phyloP scores from a whole-genome alignment of 1,284 basidiomycete species.

The Tylopilus orsonianus region DNA sequence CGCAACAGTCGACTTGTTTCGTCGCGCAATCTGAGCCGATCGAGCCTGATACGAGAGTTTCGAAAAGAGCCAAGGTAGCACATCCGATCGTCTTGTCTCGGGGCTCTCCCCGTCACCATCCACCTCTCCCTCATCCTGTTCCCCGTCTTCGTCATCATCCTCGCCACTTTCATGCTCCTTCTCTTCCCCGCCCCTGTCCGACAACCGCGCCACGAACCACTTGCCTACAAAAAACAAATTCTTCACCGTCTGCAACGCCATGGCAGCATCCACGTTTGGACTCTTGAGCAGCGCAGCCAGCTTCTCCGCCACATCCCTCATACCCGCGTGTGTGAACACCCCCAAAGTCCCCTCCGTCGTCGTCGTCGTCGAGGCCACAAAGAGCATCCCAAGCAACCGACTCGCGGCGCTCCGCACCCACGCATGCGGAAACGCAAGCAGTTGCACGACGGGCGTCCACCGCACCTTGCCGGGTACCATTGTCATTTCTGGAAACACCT shows the following conservation, averaged over 20 bases:
- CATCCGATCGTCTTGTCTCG: slow-evolving; percentile 46
- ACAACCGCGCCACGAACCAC: slow-evolving; percentile 55
- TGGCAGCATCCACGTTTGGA: slow-evolving; percentile 71
- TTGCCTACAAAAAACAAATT: slow-evolving; percentile 92
- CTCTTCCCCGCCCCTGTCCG: slow-evolving; percentile 2
- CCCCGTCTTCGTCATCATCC: slow-evolving; percentile 23
- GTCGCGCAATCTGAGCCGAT: slow-evolving; percentile 68
- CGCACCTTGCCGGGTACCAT: slow-evolving; percentile 39
- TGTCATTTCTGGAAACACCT: slow-evolving; percentile 51
- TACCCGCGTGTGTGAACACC: slow-evolving; percentile 50
- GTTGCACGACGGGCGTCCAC: slow-evolving; percentile 66
- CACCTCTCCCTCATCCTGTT: slow-evolving; percentile 5
- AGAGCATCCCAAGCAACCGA: slow-evolving; percentile 75
- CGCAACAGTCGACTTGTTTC: slow-evolving; percentile 48
- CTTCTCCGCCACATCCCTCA: slow-evolving; percentile 77
- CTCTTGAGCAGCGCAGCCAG: slow-evolving; percentile 83
- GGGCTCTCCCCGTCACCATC: slow-evolving; percentile 29
- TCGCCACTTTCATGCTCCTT: slow-evolving; percentile 16
- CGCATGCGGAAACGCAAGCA: slow-evolving; percentile 88
- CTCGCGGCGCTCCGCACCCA: slow-evolving; percentile 90
- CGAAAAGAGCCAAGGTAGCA: slow-evolving; percentile 91
- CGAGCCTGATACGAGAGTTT: slow-evolving; percentile 88
- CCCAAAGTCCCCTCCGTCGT: slow-evolving; percentile 1
- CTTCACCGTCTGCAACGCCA: slow-evolving; percentile 89
- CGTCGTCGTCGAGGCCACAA: slow-evolving; percentile 42